These are phyloP conservation scores for Lachnellula hyalina DNA, from an alignment of 2,329 filamentous ascomycete genomes.

Conservation along the genomic window DNA sequence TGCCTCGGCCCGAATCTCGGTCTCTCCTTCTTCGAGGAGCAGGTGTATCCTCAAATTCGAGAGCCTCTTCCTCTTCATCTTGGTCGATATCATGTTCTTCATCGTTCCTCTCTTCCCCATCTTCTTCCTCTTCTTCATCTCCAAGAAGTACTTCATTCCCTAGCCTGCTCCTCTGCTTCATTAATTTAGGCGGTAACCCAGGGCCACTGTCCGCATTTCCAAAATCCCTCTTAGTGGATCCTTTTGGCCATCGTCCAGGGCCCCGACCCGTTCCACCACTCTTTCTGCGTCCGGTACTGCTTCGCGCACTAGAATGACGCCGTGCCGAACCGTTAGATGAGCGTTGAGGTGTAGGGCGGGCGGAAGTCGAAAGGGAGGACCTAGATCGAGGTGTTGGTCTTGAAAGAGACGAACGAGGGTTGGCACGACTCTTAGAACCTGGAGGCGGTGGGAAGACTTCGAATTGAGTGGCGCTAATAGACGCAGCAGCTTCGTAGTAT, in stretches of 20 bases:
- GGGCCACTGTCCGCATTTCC: constrained; percentile 62
- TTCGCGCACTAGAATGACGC: constrained; percentile 22
- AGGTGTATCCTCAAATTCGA: constrained; percentile 27
- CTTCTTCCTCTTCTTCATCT: constrained; percentile 25
- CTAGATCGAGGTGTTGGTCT: constrained; percentile 19
- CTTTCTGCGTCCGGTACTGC: constrained; percentile 45
- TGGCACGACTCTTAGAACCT: constrained; percentile 39
- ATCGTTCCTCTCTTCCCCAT: constrained; percentile 13
- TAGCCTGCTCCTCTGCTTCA: constrained; percentile 28
- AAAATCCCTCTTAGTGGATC: constrained; percentile 63
- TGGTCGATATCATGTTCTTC: constrained; percentile 17
- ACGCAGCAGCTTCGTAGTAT: constrained; percentile 26
- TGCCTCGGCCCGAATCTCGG: constrained; percentile 15
- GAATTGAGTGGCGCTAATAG: constrained; percentile 66
- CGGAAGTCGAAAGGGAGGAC: constrained; percentile 16
- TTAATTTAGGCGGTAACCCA: constrained; percentile 49
- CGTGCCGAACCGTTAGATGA: constrained; percentile 23
- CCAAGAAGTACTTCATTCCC: constrained; percentile 30
- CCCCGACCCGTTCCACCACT: constrained; percentile 59
- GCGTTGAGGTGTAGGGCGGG: constrained; percentile 19
- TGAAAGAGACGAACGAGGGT: constrained; percentile 24
- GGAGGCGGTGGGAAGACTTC: constrained; percentile 71
- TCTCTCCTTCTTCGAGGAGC: constrained; percentile 16
- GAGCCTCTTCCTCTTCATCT: constrained; percentile 22
- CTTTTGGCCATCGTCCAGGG: constrained; percentile 62